Evolutionary conservation across 148 eudicot genomes (phyloP).

Genomic region (Arbutus unedo): DNA sequence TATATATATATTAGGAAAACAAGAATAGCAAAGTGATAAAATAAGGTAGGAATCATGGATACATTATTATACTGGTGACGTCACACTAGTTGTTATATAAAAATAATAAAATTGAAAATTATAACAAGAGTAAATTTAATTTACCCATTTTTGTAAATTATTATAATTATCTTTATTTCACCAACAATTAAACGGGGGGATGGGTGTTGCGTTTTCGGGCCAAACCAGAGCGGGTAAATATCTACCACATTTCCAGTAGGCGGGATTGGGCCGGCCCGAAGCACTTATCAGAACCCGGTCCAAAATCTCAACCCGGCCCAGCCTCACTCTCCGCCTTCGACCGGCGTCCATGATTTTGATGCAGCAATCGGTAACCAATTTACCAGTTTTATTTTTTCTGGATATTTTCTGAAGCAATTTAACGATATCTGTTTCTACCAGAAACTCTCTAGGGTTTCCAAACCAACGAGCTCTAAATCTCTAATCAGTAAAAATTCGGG

Average conservation of each 20-base stretch:
- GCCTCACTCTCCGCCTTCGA: background rate
- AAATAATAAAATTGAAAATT: no score
- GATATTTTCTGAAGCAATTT: background rate
- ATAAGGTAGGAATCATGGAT: no score
- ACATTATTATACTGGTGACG: no score
- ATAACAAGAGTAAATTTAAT: no score
- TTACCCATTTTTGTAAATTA: no score
- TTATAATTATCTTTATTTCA: no score
- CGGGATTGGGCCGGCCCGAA: no score
- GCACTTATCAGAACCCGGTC: background rate
- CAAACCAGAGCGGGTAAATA: background rate
- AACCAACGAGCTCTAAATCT: background rate
- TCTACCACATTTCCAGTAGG: background rate
- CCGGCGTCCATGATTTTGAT: background rate
- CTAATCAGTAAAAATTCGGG: constrained; percentile 1
- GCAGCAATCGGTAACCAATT: background rate
- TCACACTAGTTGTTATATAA: no score
- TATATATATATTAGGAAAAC: no score
- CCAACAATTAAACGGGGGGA: no score
- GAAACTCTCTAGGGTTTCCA: constrained; percentile 18
- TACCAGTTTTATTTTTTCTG: background rate
- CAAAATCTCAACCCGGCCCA: background rate
- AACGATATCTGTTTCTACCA: background rate
- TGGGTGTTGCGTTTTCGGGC: background rate
- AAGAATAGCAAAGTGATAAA: no score